A percentile compares a stretch with the other conserved stretches of the same genome.
Conservation (phyloP, 768 basidiomycete species). For the Xerocomellus amylosporus region DNA sequence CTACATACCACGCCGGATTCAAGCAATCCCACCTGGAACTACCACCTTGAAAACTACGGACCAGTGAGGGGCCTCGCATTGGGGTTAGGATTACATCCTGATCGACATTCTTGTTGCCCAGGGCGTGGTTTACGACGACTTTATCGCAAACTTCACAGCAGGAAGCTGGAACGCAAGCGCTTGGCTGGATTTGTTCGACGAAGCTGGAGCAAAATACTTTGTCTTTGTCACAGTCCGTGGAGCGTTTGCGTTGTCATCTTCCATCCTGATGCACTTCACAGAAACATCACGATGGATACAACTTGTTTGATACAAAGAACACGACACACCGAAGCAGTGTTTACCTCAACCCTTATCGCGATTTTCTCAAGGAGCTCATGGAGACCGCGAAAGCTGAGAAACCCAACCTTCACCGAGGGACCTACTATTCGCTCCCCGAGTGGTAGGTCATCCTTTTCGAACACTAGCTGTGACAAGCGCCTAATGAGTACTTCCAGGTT, state of each 20-base stretch:
- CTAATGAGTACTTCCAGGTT: slow-evolving; percentile 36
- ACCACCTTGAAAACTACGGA: slow-evolving; percentile 52
- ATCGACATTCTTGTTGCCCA: slow-evolving; percentile 12
- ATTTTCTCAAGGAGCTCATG: slow-evolving; percentile 51
- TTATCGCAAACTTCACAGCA: slow-evolving; percentile 53
- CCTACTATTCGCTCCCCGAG: slow-evolving; percentile 57
- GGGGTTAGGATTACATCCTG: background rate
- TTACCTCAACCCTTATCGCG: slow-evolving; percentile 47
- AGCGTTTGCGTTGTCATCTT: background rate
- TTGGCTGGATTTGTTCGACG: slow-evolving; percentile 54
- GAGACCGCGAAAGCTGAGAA: slow-evolving; percentile 47
- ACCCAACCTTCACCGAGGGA: slow-evolving; percentile 52
- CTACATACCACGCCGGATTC: slow-evolving; percentile 37
- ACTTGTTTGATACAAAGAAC: slow-evolving; percentile 53
- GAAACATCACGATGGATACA: slow-evolving; percentile 65
- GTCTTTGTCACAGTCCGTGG: slow-evolving; percentile 49
- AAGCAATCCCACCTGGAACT: slow-evolving; percentile 42
- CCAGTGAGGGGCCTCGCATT: slow-evolving; percentile 24
- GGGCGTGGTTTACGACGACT: slow-evolving; percentile 55
- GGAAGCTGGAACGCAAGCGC: slow-evolving; percentile 50
- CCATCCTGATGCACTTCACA: slow-evolving; percentile 15
- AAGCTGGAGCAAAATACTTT: slow-evolving; percentile 61
- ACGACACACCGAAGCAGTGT: slow-evolving; percentile 51
- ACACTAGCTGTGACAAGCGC: background rate
- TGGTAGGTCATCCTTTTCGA: slow-evolving; percentile 34